These are phyloP conservation scores for Amaranthus hypochondriacus DNA, from an alignment of 148 eudicot genomes.

Conservation along the genomic window DNA sequence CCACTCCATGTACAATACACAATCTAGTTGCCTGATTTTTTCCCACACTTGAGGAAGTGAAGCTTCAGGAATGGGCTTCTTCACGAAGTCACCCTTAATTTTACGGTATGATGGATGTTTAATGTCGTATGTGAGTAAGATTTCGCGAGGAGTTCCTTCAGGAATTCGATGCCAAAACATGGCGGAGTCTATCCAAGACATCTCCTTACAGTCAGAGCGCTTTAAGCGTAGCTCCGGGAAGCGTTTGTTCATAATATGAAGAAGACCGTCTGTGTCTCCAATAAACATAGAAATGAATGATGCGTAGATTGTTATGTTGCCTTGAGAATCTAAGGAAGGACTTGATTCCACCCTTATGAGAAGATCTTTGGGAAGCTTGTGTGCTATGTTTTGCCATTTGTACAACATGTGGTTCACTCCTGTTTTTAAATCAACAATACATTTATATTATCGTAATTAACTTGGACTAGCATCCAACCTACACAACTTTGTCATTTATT, in stretches of 20 bases:
- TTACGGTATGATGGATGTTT: background rate
- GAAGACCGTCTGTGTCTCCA: background rate
- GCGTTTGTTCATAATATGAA: background rate
- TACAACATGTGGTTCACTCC: slow-evolving; percentile 15
- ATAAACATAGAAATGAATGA: background rate
- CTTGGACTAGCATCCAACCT: no score
- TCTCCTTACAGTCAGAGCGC: slow-evolving; percentile 12
- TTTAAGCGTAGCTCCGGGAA: slow-evolving; percentile 14
- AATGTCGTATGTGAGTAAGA: slow-evolving; percentile 4
- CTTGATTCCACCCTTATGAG: slow-evolving; percentile 8
- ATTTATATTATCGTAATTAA: no score
- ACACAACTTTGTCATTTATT: no score
- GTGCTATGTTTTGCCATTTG: slow-evolving; percentile 17
- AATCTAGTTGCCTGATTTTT: background rate
- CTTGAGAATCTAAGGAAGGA: background rate
- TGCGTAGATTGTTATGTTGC: background rate
- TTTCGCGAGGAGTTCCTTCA: slow-evolving; percentile 10
- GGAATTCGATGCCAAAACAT: slow-evolving; percentile 13
- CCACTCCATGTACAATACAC: slow-evolving; percentile 14
- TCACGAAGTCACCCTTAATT: slow-evolving; percentile 16
- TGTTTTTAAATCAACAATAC: background rate
- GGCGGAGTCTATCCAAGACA: slow-evolving; percentile 16
- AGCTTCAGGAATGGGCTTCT: slow-evolving; percentile 10
- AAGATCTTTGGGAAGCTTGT: slow-evolving; percentile 8
- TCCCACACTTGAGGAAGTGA: background rate